These are phyloP conservation scores for Trametes versicolor DNA, from an alignment of 1,284 basidiomycete genomes.

Conservation along the genomic window DNA sequence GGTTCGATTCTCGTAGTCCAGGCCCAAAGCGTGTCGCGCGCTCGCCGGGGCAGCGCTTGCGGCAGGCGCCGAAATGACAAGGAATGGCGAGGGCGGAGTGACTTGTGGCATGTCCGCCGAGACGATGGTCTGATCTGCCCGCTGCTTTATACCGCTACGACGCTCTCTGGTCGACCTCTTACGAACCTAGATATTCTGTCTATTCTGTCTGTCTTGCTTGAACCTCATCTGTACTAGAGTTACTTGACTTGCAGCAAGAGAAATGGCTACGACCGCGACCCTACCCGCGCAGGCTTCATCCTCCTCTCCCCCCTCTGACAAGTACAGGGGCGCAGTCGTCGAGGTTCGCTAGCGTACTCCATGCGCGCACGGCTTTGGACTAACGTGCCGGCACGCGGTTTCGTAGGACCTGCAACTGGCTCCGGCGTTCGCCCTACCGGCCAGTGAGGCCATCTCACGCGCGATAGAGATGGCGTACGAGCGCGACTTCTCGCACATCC, in stretches of 20 bases:
- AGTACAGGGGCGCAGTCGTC: slow-evolving; percentile 84
- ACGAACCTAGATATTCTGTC: not conserved
- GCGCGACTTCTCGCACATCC: slow-evolving; percentile 90
- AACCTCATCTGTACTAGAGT: not conserved
- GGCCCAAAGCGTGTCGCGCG: slow-evolving; percentile 1
- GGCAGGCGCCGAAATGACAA: slow-evolving; percentile 22
- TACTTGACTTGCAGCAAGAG: not conserved
- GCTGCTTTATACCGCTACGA: slow-evolving; percentile 22
- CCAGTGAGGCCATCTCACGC: slow-evolving; percentile 72
- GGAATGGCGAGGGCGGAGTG: slow-evolving; percentile 10
- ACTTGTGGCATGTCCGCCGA: slow-evolving; percentile 28
- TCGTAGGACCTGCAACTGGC: slow-evolving; percentile 86
- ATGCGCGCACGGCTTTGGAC: slow-evolving; percentile 41
- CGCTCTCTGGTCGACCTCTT: slow-evolving; percentile 4
- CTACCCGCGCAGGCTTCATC: slow-evolving; percentile 21
- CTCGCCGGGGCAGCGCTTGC: slow-evolving; percentile 18
- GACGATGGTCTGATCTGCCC: slow-evolving; percentile 30
- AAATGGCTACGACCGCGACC: slow-evolving; percentile 31
- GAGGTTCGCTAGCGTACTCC: slow-evolving; percentile 57
- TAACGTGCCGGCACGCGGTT: not conserved
- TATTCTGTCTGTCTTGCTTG: not conserved
- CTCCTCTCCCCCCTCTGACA: slow-evolving; percentile 49
- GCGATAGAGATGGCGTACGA: slow-evolving; percentile 90
- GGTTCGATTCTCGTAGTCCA: no score
- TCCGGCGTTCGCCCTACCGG: slow-evolving; percentile 86